phyloP scores from a whole-genome alignment of 2,329 filamentous ascomycete species.

The Aspergillus sp. region DNA sequence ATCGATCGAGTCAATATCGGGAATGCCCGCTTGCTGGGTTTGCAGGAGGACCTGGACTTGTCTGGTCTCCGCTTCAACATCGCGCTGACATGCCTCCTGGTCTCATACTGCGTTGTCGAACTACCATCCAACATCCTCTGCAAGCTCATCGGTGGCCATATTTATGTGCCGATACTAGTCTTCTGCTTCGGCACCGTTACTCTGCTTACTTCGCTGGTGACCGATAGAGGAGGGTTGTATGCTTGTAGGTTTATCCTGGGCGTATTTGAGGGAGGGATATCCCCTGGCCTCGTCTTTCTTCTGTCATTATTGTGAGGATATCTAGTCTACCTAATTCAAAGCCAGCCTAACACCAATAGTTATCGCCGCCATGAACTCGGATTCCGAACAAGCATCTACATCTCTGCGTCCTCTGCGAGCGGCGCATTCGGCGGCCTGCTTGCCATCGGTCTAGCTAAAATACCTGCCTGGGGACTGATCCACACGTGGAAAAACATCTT shows the following conservation, averaged over 20 bases:
- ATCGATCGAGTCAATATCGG: conserved; percentile 37
- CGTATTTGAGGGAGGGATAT: conserved; percentile 8
- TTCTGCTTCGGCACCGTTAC: conserved; percentile 9
- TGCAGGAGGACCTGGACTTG: conserved; percentile 26
- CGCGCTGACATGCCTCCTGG: conserved; percentile 14
- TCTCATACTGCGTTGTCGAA: conserved; percentile 6
- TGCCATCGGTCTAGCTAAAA: conserved; percentile 3
- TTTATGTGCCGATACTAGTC: conserved; percentile 2
- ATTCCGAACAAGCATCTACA: conserved; percentile 12
- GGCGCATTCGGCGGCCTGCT: conserved; percentile 15
- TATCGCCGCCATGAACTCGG: conserved; percentile 14
- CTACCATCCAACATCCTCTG: conserved; percentile 11
- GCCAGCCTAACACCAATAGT: not conserved
- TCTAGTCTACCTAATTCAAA: not conserved
- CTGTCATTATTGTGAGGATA: conserved; percentile 6
- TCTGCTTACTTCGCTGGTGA: conserved; percentile 3
- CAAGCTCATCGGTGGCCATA: conserved; percentile 5
- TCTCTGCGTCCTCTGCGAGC: conserved; percentile 12
- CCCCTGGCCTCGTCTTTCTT: conserved; percentile 5
- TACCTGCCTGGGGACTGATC: conserved; percentile 6
- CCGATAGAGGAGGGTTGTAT: not conserved
- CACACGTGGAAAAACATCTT: conserved; percentile 14
- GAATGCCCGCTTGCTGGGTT: conserved; percentile 35
- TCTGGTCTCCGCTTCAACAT: conserved; percentile 34
- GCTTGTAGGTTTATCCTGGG: conserved; percentile 6